phyloP scores from a whole-genome alignment of 108 stramenopile species.

The Discostella pseudostelligera region DNA sequence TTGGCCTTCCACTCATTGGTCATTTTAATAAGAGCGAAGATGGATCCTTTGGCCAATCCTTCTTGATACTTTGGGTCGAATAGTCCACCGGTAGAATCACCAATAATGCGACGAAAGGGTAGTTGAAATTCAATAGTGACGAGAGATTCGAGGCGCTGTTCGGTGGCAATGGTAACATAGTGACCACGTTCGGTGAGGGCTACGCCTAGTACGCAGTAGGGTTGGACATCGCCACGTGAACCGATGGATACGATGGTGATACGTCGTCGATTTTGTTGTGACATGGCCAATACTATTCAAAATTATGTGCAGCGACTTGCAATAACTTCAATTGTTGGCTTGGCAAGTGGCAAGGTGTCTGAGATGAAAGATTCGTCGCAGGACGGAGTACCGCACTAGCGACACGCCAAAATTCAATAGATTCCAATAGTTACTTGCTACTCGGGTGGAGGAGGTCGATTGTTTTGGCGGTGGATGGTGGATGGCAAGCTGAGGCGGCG shows the following conservation, averaged over 20 bases:
- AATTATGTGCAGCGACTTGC: too few species aligned
- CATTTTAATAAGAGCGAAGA: neutral
- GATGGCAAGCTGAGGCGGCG: too few species aligned
- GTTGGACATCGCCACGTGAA: slow-evolving; percentile 37
- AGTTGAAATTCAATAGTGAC: neutral
- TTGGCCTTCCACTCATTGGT: neutral
- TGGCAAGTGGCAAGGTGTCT: too few species aligned
- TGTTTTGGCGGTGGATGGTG: too few species aligned
- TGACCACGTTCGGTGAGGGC: slow-evolving; percentile 12
- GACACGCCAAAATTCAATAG: too few species aligned
- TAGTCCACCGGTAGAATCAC: neutral
- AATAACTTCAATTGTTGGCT: too few species aligned
- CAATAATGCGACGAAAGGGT: neutral
- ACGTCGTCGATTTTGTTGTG: neutral
- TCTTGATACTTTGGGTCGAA: neutral
- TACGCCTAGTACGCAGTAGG: slow-evolving; percentile 24
- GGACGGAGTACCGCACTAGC: too few species aligned
- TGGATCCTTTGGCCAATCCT: neutral
- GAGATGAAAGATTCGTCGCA: too few species aligned
- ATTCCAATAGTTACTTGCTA: too few species aligned
- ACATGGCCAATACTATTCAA: too few species aligned
- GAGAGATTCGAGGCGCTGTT: neutral
- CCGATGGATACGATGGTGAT: slow-evolving; percentile 25
- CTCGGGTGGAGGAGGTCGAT: too few species aligned
- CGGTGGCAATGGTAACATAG: slow-evolving; percentile 19